A percentile compares a stretch with the other conserved stretches of the same genome.
These are phyloP conservation scores for Jasminum sambac DNA, from an alignment of 257 asterid species.

Conservation along the genomic window DNA sequence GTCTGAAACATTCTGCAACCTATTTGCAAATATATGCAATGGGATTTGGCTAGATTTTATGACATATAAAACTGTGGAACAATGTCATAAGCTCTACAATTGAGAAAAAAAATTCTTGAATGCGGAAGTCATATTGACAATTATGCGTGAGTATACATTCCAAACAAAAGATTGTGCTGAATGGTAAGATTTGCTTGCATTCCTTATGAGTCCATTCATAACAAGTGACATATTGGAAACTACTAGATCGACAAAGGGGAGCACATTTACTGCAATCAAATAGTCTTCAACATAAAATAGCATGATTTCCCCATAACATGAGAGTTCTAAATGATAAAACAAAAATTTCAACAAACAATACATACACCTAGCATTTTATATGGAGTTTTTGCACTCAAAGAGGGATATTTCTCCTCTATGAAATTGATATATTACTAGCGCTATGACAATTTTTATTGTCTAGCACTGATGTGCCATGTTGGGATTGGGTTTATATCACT, in stretches of 20 bases:
- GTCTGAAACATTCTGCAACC: neutral
- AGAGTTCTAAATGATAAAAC: neutral
- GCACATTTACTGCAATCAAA: too few species aligned
- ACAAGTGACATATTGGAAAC: neutral
- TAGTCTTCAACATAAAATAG: slow-evolving; percentile 4
- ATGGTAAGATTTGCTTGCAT: neutral
- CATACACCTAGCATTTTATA: neutral
- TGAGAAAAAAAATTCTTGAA: neutral
- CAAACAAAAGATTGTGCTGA: neutral
- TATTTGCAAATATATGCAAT: neutral
- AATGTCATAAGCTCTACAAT: neutral
- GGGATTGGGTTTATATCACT: too few species aligned
- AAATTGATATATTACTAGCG: too few species aligned
- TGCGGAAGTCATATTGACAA: neutral
- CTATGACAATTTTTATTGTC: too few species aligned
- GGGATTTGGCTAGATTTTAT: neutral
- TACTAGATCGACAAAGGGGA: neutral
- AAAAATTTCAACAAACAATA: neutral
- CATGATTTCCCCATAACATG: neutral
- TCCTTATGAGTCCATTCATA: neutral
- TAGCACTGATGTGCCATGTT: too few species aligned
- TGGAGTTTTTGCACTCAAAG: neutral
- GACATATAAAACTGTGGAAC: neutral
- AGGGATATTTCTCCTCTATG: neutral
- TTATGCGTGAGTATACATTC: neutral